Conservation (phyloP, 305 asterid species). For the Plantago lanceolata region DNA sequence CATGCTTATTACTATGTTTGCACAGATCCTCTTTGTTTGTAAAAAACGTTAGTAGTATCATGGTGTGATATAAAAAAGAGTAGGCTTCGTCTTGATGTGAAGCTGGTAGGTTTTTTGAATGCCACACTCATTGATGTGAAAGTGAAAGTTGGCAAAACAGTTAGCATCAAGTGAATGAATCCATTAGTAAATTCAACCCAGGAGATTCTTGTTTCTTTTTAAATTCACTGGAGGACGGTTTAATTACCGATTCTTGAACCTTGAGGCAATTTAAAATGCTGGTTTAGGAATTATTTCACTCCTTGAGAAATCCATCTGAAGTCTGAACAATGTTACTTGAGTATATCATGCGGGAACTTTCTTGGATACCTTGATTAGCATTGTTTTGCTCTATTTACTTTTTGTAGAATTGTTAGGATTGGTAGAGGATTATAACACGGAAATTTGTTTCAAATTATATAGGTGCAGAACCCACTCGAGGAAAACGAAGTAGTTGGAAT, state of each 20-base stretch:
- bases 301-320: background rate
- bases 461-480: slow-evolving; percentile 88
- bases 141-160: background rate
- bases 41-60: background rate
- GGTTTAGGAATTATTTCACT: background rate
- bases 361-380: slow-evolving; percentile 4
- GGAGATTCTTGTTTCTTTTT: background rate
- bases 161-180: background rate
- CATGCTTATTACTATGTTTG: background rate
- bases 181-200: background rate
- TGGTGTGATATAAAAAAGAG: background rate
- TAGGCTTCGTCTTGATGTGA: background rate
- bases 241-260: no score
- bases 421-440: slow-evolving; percentile 3
- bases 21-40: background rate
- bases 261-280: background rate
- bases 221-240: no score
- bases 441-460: slow-evolving; percentile 17
- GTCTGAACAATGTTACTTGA: slow-evolving; percentile 3
- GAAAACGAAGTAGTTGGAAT: slow-evolving; percentile 79
- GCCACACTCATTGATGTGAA: background rate
- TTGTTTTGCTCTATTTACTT: slow-evolving; percentile 12
- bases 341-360: background rate
- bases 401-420: slow-evolving; percentile 4
- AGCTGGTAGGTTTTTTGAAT: background rate